phyloP scores from a whole-genome alignment of 2,329 filamentous ascomycete genomes.

The Tolypocladium paradoxum region DNA sequence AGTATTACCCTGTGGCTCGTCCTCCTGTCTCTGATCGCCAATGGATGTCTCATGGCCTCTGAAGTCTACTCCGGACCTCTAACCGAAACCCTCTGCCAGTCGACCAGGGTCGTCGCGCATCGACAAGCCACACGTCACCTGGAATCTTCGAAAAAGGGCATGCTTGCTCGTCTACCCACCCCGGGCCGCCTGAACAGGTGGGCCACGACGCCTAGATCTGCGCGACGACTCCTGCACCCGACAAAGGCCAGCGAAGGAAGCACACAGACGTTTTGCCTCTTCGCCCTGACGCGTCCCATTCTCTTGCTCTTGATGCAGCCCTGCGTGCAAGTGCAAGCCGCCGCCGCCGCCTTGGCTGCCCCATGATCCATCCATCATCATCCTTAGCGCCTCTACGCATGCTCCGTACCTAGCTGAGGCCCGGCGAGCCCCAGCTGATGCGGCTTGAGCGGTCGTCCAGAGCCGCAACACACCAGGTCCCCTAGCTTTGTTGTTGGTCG shows the following conservation, averaged over 20 bases:
- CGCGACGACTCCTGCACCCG: not conserved
- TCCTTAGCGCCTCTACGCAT: not conserved
- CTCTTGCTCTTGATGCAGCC: not conserved
- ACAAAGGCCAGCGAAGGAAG: not conserved
- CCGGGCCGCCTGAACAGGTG: slow-evolving; percentile 6
- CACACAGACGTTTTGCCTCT: not conserved
- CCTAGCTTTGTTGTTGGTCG: not conserved
- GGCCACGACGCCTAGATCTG: not conserved
- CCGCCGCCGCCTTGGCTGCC: not conserved
- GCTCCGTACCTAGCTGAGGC: too few species aligned
- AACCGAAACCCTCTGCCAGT: not conserved
- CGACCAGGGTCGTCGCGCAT: not conserved
- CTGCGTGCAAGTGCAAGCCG: not conserved
- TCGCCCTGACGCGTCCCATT: too few species aligned
- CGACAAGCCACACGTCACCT: not conserved
- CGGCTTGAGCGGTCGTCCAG: not conserved
- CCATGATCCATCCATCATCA: not conserved
- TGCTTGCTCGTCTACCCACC: not conserved
- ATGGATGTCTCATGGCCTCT: too few species aligned
- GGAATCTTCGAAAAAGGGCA: not conserved
- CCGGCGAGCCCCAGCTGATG: not conserved
- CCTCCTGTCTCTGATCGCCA: not conserved
- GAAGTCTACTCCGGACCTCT: too few species aligned
- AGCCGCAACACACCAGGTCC: not conserved
- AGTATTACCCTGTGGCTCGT: not conserved